phyloP scores from a whole-genome alignment of 805 yeast genomes.

The Saturnispora gosingensis region DNA sequence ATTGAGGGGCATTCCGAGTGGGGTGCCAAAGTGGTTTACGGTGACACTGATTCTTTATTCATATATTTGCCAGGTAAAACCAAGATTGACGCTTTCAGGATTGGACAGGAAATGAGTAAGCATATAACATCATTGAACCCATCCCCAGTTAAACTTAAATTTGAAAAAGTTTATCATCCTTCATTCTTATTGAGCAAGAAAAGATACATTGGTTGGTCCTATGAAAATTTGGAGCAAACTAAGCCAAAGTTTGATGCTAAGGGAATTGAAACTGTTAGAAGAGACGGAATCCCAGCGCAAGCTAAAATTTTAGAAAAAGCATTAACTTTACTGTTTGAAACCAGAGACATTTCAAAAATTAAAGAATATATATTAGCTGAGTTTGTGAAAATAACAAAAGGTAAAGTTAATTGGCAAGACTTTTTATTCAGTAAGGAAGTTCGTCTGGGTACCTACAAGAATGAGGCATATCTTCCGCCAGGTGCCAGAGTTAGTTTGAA shows the following conservation, averaged over 20 bases:
- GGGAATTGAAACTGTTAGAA: slow-evolving; percentile 88
- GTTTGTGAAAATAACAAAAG: slow-evolving; percentile 56
- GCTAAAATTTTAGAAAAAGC: slow-evolving; percentile 70
- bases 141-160: slow-evolving; percentile 71
- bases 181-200: slow-evolving; percentile 77
- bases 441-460: slow-evolving; percentile 71
- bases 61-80: slow-evolving; percentile 82
- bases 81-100: slow-evolving; percentile 62
- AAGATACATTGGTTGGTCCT: slow-evolving; percentile 82
- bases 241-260: slow-evolving; percentile 83
- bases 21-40: slow-evolving; percentile 93
- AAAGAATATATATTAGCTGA: slow-evolving; percentile 56
- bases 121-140: slow-evolving; percentile 61
- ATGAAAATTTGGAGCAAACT: slow-evolving; percentile 45
- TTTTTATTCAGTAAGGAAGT: slow-evolving; percentile 92
- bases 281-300: slow-evolving; percentile 94
- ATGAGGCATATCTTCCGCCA: slow-evolving; percentile 68
- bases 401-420: slow-evolving; percentile 62
- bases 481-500: slow-evolving; percentile 79
- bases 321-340: slow-evolving; percentile 59
- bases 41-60: slow-evolving; percentile 93
- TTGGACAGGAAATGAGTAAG: slow-evolving; percentile 65
- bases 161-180: slow-evolving; percentile 91
- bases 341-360: slow-evolving; percentile 60
- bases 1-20: slow-evolving; percentile 54